Base-by-base conservation (phyloP, 129 eudicot genomes). In the Sambucus nigra region DNA sequence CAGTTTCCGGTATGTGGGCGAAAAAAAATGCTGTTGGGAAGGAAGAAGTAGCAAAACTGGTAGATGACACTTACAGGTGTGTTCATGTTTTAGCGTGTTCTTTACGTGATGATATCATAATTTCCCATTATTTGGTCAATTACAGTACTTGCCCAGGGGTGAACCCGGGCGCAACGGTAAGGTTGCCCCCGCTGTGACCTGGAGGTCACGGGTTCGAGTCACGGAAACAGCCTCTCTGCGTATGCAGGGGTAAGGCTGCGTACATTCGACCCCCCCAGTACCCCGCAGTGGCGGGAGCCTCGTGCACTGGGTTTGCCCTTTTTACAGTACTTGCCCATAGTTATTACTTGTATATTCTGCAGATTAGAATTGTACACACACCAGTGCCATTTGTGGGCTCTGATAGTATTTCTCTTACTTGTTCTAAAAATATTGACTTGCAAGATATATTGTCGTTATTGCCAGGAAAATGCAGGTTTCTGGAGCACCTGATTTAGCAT, bases 1-100 rank as follows among this genome's bases (percentile, higher is more conserved):
- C 80, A 82, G 91, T 69, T 73, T 74, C 91, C 46, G 93, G 86
- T 59, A 65, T 73, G 74, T 92, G 89, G 94, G 84, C 94, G 16
- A 92, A 86, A 72, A 86, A 75, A 73, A 70, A 62, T 46, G 69
- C 76, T 20, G 66, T 86, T 63, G 70, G 84, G 50, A 86, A 74
- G 76, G 99, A 82, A 69, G 91, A 80, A 14, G 91, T 86, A 58
- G 96, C 91, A 47, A 92, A 78, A 81, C 70, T 86, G 20, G 91
- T 92, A 17, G 95, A 92, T 68, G 96, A 92, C 72, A 71, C 73
- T 55, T 76, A 92, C 94, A 92, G 99, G 99, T 81, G 54, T 51
- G 73, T 7, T 39, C 49, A 35, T 53, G 52, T 51, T 62, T 58
- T 52, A 47, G 53, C 56, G 42, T 3, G 42, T 35, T 35, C 13